phyloP scores from a whole-genome alignment of 2,329 filamentous ascomycete genomes.

The Colletotrichum musae region DNA sequence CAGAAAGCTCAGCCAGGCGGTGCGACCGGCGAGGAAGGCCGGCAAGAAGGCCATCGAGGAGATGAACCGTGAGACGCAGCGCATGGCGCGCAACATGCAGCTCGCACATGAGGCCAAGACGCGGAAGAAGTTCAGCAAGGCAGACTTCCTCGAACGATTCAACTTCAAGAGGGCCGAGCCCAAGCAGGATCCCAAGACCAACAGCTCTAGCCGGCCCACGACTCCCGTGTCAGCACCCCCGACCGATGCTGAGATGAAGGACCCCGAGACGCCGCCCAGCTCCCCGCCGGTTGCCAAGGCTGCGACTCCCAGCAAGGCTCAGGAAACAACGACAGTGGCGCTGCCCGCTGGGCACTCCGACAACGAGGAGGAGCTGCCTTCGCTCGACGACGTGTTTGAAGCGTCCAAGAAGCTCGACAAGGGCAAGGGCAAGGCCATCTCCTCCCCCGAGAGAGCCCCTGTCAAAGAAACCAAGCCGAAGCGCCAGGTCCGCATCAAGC shows the following conservation, averaged over 20 bases:
- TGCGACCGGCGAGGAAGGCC: conserved; percentile 83
- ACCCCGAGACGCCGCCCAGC: conserved; percentile 78
- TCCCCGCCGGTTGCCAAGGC: conserved; percentile 68
- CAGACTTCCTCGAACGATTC: conserved; percentile 86
- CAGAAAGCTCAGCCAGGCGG: conserved; percentile 77
- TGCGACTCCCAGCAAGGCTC: conserved; percentile 32
- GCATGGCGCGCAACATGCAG: conserved; percentile 91
- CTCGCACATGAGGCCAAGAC: conserved; percentile 91
- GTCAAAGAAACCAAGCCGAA: conserved; percentile 52
- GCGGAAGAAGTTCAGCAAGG: conserved; percentile 90
- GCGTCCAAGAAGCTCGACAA: conserved; percentile 62
- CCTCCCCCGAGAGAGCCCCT: conserved; percentile 34
- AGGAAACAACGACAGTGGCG: conserved; percentile 38
- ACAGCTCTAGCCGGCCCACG: conserved; percentile 70
- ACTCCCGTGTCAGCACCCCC: conserved; percentile 61
- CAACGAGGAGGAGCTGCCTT: conserved; percentile 54
- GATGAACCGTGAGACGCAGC: conserved; percentile 94
- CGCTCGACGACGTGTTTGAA: conserved; percentile 53
- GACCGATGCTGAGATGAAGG: conserved; percentile 66
- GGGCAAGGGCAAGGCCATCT: conserved; percentile 62
- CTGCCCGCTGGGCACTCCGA: conserved; percentile 21
- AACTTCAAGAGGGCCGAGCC: conserved; percentile 71
- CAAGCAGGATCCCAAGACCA: conserved; percentile 51
- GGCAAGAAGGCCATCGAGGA: conserved; percentile 96
- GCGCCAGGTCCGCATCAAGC: conserved; percentile 66